Evolutionary conservation across 2,329 filamentous ascomycete genomes (phyloP), one percentile per base, ranked within the genome.

Genomic region (Cadophora sp.): DNA sequence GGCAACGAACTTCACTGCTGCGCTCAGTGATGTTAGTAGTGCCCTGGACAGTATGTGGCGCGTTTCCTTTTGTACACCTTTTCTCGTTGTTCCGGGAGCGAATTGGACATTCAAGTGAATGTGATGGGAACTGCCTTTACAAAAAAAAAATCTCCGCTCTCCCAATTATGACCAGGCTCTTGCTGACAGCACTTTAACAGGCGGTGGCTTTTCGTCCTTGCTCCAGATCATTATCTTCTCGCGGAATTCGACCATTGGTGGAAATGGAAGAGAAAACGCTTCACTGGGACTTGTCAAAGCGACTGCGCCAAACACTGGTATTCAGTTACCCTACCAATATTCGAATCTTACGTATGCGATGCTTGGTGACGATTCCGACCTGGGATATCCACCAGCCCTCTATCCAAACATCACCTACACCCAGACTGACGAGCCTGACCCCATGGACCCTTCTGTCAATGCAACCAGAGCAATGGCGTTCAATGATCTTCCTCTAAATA

Each of bases 321-420:
- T 94, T 56, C 70, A 79, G 33, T 81, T 97, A 39, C 93, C 93
- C n/a, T 59, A 89, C 71, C 75, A 73, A 1, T 80, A 83, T 53
- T 74, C 85, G 0, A 83, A 91, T 71, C 91, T 91, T 27, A 80
- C 82, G 1, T 74, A 63, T 14, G 71, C 90, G 27, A 81, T 82
- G 53, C 82, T 97, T 18, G 76, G 75, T 56, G 88, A 90, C 59
- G 86, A 93, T 70, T 75, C 79, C 1, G 80, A 81, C 4, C 79
- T 83, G n/a, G 93, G 92, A 47, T 96, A 90, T 71, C 91, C 93
- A 13, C 82, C 89, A 0, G 78, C 79, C 2, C 83, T 97, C 2
- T 97, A 93, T 75, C 94, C 94, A 0, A 94, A 94, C 72, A 84
- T 97, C 66, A 92, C 89, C 0, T 93, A 92, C 74, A 76, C 62